These are phyloP conservation scores for Citeromyces nyonsensis DNA, from an alignment of 805 yeast genomes.

Conservation along the genomic window DNA sequence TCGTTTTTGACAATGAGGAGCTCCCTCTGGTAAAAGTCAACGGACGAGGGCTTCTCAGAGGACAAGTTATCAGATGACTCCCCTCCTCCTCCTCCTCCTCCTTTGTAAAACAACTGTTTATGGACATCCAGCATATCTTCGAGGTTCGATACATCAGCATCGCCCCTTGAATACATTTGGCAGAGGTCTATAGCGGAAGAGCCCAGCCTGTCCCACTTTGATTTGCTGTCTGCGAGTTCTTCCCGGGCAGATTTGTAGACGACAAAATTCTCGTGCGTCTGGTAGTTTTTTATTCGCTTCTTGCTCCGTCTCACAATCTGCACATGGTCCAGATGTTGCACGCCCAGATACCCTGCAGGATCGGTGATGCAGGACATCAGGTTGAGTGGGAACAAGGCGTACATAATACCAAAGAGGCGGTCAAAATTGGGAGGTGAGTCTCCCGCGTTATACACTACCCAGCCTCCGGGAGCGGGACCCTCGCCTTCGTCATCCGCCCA, in stretches of 20 bases:
- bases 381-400: constrained; percentile 42
- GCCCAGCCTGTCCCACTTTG: constrained; percentile 14
- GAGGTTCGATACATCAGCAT: constrained; percentile 4
- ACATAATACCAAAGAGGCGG: constrained; percentile 29
- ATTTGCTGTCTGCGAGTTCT: constrained; percentile 12
- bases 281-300: constrained; percentile 15
- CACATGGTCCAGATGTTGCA: constrained; percentile 6
- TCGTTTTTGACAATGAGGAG: constrained; percentile 41
- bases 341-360: constrained; percentile 20
- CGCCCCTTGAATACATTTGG: constrained; percentile 11
- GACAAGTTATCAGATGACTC: constrained; percentile 5
- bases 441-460: constrained; percentile 10
- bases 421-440: constrained; percentile 11
- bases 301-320: constrained; percentile 14
- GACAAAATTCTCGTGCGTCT: constrained; percentile 32
- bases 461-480: constrained; percentile 1
- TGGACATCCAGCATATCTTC: constrained; percentile 1
- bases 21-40: constrained; percentile 40
- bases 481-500: neutral
- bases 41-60: constrained; percentile 6
- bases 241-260: constrained; percentile 16
- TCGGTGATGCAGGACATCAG: constrained; percentile 22
- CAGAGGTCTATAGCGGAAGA: constrained; percentile 19
- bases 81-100: constrained; percentile 4
- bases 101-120: constrained; percentile 2